A percentile compares a stretch with the other conserved stretches of the same genome.
phyloP scores from a whole-genome alignment of 768 basidiomycete genomes.

The Russula earlei region DNA sequence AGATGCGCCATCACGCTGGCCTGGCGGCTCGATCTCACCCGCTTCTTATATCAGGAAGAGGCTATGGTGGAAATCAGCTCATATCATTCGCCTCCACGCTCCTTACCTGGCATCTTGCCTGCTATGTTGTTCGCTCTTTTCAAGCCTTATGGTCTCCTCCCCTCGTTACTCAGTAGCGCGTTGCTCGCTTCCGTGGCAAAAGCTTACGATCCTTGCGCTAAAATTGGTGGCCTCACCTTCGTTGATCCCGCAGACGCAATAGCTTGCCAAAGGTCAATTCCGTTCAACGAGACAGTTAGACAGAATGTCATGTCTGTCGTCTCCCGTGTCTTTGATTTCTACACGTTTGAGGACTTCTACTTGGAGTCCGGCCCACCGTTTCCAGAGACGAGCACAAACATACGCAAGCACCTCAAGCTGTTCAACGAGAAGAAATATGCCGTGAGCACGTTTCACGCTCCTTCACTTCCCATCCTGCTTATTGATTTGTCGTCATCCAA shows the following conservation, averaged over 20 bases:
- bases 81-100: no score
- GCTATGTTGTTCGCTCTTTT: neutral
- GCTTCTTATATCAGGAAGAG: no score
- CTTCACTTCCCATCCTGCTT: no score
- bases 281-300: conserved; percentile 32
- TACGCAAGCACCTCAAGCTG: conserved; percentile 38
- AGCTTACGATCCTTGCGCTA: conserved; percentile 28
- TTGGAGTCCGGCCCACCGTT: conserved; percentile 31
- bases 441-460: conserved; percentile 25
- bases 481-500: conserved; percentile 21
- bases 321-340: conserved; percentile 31
- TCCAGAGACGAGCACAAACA: conserved; percentile 43
- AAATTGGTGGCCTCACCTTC: conserved; percentile 32
- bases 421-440: conserved; percentile 40
- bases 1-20: no score
- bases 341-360: conserved; percentile 34
- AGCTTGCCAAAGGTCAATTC: conserved; percentile 31
- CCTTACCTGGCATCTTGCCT: neutral
- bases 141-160: neutral
- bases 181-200: no score
- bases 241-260: conserved; percentile 44
- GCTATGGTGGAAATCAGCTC: no score
- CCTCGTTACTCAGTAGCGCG: no score
- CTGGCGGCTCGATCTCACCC: no score
- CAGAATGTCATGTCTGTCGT: conserved; percentile 30